Evolutionary conservation across 192 early-diverging fungal genomes (phyloP), one percentile per base, ranked within the genome.

Genomic region (Gaertneriomyces sp.): DNA sequence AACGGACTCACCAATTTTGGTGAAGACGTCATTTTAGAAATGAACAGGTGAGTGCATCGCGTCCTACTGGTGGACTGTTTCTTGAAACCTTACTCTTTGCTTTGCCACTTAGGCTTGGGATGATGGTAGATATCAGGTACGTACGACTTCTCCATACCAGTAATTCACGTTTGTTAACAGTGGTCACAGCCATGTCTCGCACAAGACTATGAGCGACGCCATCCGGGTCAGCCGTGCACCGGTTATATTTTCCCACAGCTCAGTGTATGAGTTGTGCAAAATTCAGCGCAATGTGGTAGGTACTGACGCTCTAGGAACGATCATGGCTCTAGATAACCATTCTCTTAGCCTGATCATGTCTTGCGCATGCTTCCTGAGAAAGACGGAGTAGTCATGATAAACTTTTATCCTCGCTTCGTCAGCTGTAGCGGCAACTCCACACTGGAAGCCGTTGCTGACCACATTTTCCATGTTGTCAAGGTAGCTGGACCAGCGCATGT

Each of bases 101-200:
- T 33, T 33, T 33, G 25, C 25, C 25, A 33, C 25, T 33, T 2
- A 33, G 25, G 2, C 51, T 89, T 33, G 87, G 87, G 12, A 86
- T 89, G 87, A 70, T 87, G 74, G 85, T 89, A 11, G 87, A 89
- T 59, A 63, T 88, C 43, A 78, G 70, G 73, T 66, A 60, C n/a
- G 25, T 10, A 47, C 58, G 17, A 39, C 17, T 49, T 9, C 1
- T 38, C 12, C 10, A 40, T 8, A 45, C 38, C 17, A 16, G 17
- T 44, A 42, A 20, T 45, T 19, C 58, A 42, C 14, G 60, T 16
- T 20, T 20, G n/a, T 51, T 51, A 17, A 40, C 40, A 9, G 45
- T 9, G 19, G 5, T 17, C 44, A 25, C 25, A 71, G 70, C 53
- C 87, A 88, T 62, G 87, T 88, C n/a, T 73, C 83, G 12, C 78